Evolutionary conservation across 2,329 filamentous ascomycete species (phyloP).

Genomic region (Periconia sp.): DNA sequence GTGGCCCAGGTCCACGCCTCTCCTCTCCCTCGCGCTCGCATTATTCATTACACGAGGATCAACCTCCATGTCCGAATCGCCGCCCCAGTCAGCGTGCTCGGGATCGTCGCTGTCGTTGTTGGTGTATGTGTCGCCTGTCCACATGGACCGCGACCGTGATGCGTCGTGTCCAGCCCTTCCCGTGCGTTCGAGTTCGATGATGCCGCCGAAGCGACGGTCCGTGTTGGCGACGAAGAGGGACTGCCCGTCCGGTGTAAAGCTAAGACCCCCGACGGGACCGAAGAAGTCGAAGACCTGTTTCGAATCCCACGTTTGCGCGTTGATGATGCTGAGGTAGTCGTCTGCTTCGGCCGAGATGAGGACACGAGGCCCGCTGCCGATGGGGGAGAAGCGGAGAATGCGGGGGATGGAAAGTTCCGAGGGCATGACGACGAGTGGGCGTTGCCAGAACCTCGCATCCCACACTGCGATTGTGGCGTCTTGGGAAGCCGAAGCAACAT

Average conservation of each 20-base stretch:
- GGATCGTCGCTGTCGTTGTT: slow-evolving; percentile 4
- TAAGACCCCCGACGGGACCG: slow-evolving; percentile 71
- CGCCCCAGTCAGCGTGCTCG: slow-evolving; percentile 24
- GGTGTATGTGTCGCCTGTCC: slow-evolving; percentile 2
- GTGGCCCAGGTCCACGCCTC: slow-evolving; percentile 27
- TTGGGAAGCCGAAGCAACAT: slow-evolving; percentile 75
- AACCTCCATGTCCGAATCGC: slow-evolving; percentile 20
- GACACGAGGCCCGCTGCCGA: slow-evolving; percentile 66
- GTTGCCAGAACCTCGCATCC: slow-evolving; percentile 71
- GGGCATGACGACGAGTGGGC: slow-evolving; percentile 57
- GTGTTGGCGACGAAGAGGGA: slow-evolving; percentile 70
- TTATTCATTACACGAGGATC: slow-evolving; percentile 13
- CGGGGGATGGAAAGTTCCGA: slow-evolving; percentile 70
- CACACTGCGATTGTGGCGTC: slow-evolving; percentile 73
- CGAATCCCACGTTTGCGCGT: slow-evolving; percentile 63
- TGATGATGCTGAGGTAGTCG: slow-evolving; percentile 71
- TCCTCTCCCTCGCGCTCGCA: slow-evolving; percentile 18
- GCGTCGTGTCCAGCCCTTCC: slow-evolving; percentile 24
- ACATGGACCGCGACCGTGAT: slow-evolving; percentile 1
- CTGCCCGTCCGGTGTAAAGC: slow-evolving; percentile 67
- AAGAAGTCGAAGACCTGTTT: slow-evolving; percentile 74
- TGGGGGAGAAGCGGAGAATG: slow-evolving; percentile 70
- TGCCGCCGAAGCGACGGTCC: slow-evolving; percentile 66
- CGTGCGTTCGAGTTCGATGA: slow-evolving; percentile 62
- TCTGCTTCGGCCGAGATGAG: slow-evolving; percentile 76